Evolutionary conservation across 306 rosid genomes (phyloP).

Genomic region (Prunus fruticosa): DNA sequence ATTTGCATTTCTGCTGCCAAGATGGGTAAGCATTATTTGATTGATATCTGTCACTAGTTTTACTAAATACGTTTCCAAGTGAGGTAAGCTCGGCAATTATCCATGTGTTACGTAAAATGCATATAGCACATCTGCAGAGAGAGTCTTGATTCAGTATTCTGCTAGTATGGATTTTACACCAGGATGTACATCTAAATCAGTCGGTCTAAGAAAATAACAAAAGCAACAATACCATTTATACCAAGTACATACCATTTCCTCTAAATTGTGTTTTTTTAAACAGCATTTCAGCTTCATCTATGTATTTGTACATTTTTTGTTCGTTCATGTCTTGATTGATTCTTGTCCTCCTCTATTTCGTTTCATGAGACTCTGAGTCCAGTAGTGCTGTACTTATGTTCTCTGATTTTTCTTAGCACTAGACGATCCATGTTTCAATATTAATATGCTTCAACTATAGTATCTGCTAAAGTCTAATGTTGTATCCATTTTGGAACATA

Average conservation of each 20-base stretch:
- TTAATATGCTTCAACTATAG: too few species aligned
- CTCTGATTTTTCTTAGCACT: too few species aligned
- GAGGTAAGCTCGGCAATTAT: background rate
- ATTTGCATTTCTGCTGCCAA: constrained; percentile 96
- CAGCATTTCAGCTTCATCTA: background rate
- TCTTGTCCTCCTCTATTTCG: background rate
- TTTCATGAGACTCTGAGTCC: too few species aligned
- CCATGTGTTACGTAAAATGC: background rate
- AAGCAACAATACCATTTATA: background rate
- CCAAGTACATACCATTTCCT: background rate
- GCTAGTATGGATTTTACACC: background rate
- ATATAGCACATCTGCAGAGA: background rate
- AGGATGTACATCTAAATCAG: background rate
- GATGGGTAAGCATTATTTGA: constrained; percentile 68
- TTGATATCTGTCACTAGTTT: constrained; percentile 5
- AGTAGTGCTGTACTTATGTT: too few species aligned
- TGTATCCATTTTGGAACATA: too few species aligned
- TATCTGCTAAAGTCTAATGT: too few species aligned
- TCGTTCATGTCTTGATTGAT: background rate
- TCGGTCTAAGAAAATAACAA: too few species aligned
- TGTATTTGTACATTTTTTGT: background rate
- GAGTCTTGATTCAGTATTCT: background rate
- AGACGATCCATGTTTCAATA: too few species aligned
- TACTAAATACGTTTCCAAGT: background rate
- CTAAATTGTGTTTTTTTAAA: background rate